Evolutionary conservation across 208 protist species (phyloP), one percentile per base, ranked within the genome.

Genomic region (Trypanosoma lewisi): DNA sequence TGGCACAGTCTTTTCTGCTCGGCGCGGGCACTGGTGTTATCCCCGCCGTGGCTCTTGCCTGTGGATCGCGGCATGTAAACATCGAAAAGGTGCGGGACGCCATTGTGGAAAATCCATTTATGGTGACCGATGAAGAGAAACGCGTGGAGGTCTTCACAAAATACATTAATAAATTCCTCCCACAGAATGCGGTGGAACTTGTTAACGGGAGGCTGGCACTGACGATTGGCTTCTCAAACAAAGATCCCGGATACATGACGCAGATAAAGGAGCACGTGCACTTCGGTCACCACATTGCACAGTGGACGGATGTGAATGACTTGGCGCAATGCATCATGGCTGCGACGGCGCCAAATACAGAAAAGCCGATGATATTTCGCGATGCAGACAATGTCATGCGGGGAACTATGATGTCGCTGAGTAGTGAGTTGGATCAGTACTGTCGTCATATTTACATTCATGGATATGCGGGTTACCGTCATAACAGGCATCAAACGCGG

Each of bases 371-470:
- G 79, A 75, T 85, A 34, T 96, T 94, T 65, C 84, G 90, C 36
- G 83, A 85, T 11, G 90, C 85, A 16, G 81, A 94, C 57, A 93
- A 89, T 63, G 87, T 92, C n/a, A 63, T 94, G 61, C 80, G 87
- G n/a, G 85, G 85, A 23, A 93, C 90, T 17, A 90, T 91, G 85
- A 89, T 93, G 86, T 93, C 86, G 21, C 76, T 93, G 33, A 91
- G 83, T 54, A 89, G 83, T 56, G 87, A 96, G 72, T 70, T 96
- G 23, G 90, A 96, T 50, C 87, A 92, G 71, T 91, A 90, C 74
- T 93, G 86, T 62, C 82, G 90, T 2, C 90, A 96, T 59, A 64
- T 96, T 28, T 91, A 93, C 72, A 92, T 96, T 67, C 87, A 96
- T 77, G 85, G 90, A 61, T 94, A 93, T 58, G 64, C 68, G 2